Conservation (phyloP, 495 filamentous ascomycete species). For the Aspergillus ostianus region DNA sequence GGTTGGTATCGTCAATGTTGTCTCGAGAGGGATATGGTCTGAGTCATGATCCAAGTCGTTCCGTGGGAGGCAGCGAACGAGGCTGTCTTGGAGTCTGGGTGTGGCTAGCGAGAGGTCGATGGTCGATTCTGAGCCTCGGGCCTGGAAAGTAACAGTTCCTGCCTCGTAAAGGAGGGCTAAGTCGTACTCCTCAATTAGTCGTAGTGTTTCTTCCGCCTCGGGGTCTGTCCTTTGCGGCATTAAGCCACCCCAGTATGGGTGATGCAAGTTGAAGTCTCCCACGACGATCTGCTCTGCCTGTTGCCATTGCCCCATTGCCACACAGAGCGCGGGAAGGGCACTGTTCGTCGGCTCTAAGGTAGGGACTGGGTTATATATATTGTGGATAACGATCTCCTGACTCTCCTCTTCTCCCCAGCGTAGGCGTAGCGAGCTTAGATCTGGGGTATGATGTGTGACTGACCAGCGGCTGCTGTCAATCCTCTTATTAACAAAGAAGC, state of each 20-base stretch:
- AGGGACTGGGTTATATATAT: slow-evolving; percentile 6
- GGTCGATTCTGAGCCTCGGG: slow-evolving; percentile 1
- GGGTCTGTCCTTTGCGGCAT: slow-evolving; percentile 7
- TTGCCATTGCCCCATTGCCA: slow-evolving; percentile 1
- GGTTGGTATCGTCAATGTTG: background rate
- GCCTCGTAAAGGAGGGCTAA: background rate
- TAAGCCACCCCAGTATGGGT: slow-evolving; percentile 7
- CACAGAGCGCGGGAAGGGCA: slow-evolving; percentile 3
- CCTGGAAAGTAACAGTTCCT: slow-evolving; percentile 1
- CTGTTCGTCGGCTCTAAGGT: slow-evolving; percentile 6
- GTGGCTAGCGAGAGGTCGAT: slow-evolving; percentile 1
- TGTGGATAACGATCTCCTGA: slow-evolving; percentile 3
- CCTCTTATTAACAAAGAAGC: slow-evolving; percentile 8
- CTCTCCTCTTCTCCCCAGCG: slow-evolving; percentile 7
- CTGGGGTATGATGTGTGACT: slow-evolving; percentile 8
- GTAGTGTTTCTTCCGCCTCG: background rate
- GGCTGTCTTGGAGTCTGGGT: slow-evolving; percentile 1
- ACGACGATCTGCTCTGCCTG: slow-evolving; percentile 7
- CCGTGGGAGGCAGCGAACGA: slow-evolving; percentile 1
- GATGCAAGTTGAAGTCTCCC: slow-evolving; percentile 8
- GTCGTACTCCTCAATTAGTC: background rate
- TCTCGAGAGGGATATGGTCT: slow-evolving; percentile 3
- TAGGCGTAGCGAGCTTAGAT: slow-evolving; percentile 2
- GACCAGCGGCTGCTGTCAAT: slow-evolving; percentile 5
- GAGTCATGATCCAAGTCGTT: slow-evolving; percentile 1